Evolutionary conservation across 129 eudicot species (phyloP).

Genomic region (sunflower (Helianthus annuus)): DNA sequence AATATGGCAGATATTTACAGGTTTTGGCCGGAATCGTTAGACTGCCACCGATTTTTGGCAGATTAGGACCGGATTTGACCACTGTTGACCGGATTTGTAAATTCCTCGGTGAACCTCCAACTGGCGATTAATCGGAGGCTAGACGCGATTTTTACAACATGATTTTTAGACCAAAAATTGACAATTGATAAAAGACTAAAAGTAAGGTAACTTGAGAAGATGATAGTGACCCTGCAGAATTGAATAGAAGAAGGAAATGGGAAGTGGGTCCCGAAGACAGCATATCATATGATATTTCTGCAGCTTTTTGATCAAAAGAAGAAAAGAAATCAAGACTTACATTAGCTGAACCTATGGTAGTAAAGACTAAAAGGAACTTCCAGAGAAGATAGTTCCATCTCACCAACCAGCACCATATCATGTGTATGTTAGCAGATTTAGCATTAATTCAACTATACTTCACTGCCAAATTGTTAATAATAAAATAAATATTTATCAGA

Average conservation of each 20-base stretch:
- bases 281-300: slow-evolving; percentile 17
- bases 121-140: too few species aligned
- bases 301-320: slow-evolving; percentile 21
- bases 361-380: slow-evolving; percentile 36
- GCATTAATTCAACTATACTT: slow-evolving; percentile 24
- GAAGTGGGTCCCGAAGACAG: slow-evolving; percentile 31
- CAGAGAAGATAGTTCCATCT: slow-evolving; percentile 31
- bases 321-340: slow-evolving; percentile 22
- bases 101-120: too few species aligned
- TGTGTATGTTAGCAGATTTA: slow-evolving; percentile 29
- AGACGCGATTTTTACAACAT: too few species aligned
- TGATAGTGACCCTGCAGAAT: slow-evolving; percentile 26
- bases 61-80: too few species aligned
- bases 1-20: too few species aligned
- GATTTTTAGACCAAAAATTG: not conserved
- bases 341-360: slow-evolving; percentile 25
- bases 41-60: too few species aligned
- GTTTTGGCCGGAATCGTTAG: too few species aligned
- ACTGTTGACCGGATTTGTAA: too few species aligned
- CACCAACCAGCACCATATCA: slow-evolving; percentile 36
- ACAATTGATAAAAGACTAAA: not conserved
- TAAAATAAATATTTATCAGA: not conserved
- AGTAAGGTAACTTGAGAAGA: slow-evolving; percentile 21
- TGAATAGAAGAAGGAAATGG: slow-evolving; percentile 17
- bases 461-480: not conserved